Evolutionary conservation across 352 stramenopile genomes (phyloP), one percentile per base, ranked within the genome.

Genomic region (Globisporangium nagaii): DNA sequence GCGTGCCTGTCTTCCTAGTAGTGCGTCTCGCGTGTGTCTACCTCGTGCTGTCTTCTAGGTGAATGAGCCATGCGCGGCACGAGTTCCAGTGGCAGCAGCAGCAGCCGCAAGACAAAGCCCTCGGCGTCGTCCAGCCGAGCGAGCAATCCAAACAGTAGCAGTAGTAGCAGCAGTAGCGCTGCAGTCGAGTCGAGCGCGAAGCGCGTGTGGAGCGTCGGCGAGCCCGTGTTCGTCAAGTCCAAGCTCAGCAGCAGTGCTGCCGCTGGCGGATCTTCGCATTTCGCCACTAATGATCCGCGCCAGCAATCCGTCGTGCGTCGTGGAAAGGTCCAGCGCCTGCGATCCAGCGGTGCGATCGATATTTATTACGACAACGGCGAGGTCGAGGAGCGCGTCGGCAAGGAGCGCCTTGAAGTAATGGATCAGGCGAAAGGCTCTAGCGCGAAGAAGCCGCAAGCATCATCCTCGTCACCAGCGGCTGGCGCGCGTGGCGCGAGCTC

Each of bases 331-430:
- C 64, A 81, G 42, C 67, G 71, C 15, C 54, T 85, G 49, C 67
- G 65, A 30, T 68, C 71, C 41, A 81, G 58, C 49, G 75, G 71
- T 10, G 40, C 65, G 20, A 70, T 82, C 13, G 74, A 85, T 42
- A 69, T 82, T 25, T 76, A 71, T 49, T 82, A 79, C 46, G 70
- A 75, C 35, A 79, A 79, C 32, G 72, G 70, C 1, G 63, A 73
- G 28, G 43, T 83, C 22, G 75, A 86, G 40, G 67, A 86, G 53
- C 59, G 63, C 24, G 70, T 80, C 13, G 46, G 47, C 4, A 71
- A 65, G 39, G 68, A 81, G 9, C 73, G 73, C 41, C 57, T 84
- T 20, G 57, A 53, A 25, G 30, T n/a, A n/a, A n/a, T 25, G 24
- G 34, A 47, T 12, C 24, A 46, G 17, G 6, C 36, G 15, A 61